Conservation (phyloP, 805 yeast species). For the Lipomyces japonicus region DNA sequence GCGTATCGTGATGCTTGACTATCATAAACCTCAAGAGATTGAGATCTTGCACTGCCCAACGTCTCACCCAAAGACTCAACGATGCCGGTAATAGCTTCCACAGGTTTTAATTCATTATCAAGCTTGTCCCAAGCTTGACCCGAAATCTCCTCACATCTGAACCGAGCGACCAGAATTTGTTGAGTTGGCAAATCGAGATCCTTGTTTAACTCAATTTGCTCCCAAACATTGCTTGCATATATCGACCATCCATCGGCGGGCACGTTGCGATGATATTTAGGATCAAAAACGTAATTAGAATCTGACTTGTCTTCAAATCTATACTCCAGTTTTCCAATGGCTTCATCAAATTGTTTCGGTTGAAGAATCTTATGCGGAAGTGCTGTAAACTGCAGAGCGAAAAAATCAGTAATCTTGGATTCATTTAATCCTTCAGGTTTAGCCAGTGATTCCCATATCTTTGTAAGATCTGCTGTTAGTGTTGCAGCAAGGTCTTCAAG, state of each 20-base stretch:
- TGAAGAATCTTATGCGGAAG: slow-evolving; percentile 83
- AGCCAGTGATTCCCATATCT: slow-evolving; percentile 71
- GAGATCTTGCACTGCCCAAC: slow-evolving; percentile 45
- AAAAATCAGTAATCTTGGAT: slow-evolving; percentile 64
- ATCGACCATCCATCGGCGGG: slow-evolving; percentile 96
- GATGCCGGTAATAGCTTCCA: slow-evolving; percentile 34
- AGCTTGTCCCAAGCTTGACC: slow-evolving; percentile 49
- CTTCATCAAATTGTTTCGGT: slow-evolving; percentile 61
- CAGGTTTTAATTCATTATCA: slow-evolving; percentile 38
- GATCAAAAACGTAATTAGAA: slow-evolving; percentile 50
- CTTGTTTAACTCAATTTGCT: slow-evolving; percentile 85
- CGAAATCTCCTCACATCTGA: slow-evolving; percentile 88
- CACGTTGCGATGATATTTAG: slow-evolving; percentile 72
- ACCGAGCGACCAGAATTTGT: slow-evolving; percentile 89
- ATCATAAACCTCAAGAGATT: slow-evolving; percentile 57
- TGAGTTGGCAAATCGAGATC: slow-evolving; percentile 96
- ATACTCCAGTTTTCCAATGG: slow-evolving; percentile 61
- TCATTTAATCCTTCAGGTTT: slow-evolving; percentile 65
- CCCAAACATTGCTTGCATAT: slow-evolving; percentile 90
- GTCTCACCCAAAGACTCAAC: slow-evolving; percentile 42
- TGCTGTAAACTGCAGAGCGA: slow-evolving; percentile 77
- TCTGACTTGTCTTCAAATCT: slow-evolving; percentile 42
- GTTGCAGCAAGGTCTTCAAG: slow-evolving; percentile 65
- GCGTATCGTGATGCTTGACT: slow-evolving; percentile 72
- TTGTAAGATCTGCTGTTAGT: slow-evolving; percentile 62